These are phyloP conservation scores for Fusarium begoniae DNA, from an alignment of 2,329 filamentous ascomycete species.

Conservation along the genomic window DNA sequence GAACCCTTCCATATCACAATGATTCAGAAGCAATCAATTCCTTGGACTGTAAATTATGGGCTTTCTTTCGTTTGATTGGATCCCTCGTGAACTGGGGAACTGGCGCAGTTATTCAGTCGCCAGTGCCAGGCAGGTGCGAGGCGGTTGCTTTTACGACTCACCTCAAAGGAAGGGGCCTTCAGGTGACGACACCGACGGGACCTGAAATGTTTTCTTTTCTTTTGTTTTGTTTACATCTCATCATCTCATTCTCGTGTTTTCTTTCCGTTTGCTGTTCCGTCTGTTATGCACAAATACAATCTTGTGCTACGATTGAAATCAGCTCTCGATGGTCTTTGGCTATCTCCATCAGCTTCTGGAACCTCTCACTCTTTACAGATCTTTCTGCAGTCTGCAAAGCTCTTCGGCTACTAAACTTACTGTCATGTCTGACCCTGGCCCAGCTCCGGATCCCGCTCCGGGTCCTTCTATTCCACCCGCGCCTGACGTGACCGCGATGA, in stretches of 20 bases:
- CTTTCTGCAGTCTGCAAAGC: background rate
- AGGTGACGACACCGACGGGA: background rate
- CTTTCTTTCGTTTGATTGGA: too few relatives aligned
- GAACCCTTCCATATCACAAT: background rate
- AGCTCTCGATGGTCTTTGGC: background rate
- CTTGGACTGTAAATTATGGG: too few relatives aligned
- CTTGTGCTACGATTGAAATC: background rate
- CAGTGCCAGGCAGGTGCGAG: constrained; percentile 4
- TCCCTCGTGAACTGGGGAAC: background rate
- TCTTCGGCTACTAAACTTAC: background rate
- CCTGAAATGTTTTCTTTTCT: background rate
- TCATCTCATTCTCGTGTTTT: background rate
- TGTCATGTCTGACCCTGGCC: background rate
- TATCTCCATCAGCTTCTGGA: background rate
- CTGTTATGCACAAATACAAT: background rate
- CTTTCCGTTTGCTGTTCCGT: background rate
- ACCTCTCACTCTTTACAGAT: background rate
- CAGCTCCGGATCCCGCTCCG: background rate
- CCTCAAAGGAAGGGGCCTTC: background rate
- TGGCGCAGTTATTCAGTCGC: background rate
- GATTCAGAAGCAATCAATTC: background rate
- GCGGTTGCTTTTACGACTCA: background rate
- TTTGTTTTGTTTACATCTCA: background rate
- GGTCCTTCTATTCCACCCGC: background rate
- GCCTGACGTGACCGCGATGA: constrained; percentile 31